phyloP scores from a whole-genome alignment of 345 rosid species.

The Dipteronia sinensis region DNA sequence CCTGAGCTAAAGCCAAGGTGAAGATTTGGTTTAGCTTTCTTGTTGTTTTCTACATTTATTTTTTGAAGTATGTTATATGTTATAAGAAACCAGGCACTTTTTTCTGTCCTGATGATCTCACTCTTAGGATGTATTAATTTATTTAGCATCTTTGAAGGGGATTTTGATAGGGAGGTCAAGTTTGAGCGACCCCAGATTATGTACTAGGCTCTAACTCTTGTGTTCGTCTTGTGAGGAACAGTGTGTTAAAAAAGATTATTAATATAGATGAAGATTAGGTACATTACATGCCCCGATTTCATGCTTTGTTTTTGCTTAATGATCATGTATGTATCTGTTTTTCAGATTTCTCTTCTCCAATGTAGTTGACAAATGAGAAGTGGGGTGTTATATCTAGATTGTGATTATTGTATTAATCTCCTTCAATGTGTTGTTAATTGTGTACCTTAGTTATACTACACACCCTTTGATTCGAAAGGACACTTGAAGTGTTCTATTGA shows the following conservation, averaged over 20 bases:
- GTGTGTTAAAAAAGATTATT: conserved; percentile 1
- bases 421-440: too few relatives aligned
- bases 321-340: not conserved
- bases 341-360: not conserved
- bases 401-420: not conserved
- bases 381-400: not conserved
- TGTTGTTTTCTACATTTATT: conserved; percentile 16
- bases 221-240: conserved; percentile 16
- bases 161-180: conserved; percentile 31
- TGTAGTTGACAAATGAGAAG: not conserved
- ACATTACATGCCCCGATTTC: not conserved
- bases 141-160: conserved; percentile 26
- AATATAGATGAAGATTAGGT: conserved; percentile 12
- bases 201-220: conserved; percentile 9
- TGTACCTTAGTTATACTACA: too few relatives aligned
- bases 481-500: too few relatives aligned
- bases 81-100: conserved; percentile 33
- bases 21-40: conserved; percentile 15
- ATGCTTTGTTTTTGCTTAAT: not conserved
- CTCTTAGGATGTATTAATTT: conserved; percentile 27
- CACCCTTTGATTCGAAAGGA: too few relatives aligned
- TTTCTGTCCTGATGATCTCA: conserved; percentile 39
- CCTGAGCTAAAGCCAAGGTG: conserved; percentile 19
- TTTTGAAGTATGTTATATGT: conserved; percentile 12
- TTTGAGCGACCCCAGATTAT: conserved; percentile 21